phyloP scores from a whole-genome alignment of 2,329 filamentous ascomycete species.

The Nectriaceae sp. region DNA sequence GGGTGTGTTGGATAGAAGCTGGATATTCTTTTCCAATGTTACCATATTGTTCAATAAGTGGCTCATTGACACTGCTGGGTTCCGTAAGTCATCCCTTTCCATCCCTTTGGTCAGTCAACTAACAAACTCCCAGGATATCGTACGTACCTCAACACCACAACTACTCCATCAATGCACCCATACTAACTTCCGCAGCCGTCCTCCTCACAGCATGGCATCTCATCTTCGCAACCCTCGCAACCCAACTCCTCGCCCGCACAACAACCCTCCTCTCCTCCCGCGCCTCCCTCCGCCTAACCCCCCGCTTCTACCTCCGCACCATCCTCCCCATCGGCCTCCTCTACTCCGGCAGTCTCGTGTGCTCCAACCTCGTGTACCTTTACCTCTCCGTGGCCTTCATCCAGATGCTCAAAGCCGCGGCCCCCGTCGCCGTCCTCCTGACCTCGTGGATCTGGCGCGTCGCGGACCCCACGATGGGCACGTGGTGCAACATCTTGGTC shows the following conservation, averaged over 20 bases:
- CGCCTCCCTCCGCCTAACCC: slow-evolving; percentile 62
- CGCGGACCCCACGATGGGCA: slow-evolving; percentile 46
- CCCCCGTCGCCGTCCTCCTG: slow-evolving; percentile 67
- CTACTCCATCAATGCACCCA: background rate
- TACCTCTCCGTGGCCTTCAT: slow-evolving; percentile 70
- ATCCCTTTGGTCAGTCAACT: background rate
- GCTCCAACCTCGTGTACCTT: slow-evolving; percentile 68
- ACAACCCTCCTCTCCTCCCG: slow-evolving; percentile 65
- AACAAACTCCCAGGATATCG: slow-evolving; percentile 32
- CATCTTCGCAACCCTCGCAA: slow-evolving; percentile 65
- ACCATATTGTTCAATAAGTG: slow-evolving; percentile 95
- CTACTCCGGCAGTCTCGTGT: slow-evolving; percentile 66
- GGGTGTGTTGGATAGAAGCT: no score
- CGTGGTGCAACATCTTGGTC: slow-evolving; percentile 50
- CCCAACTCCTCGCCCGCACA: slow-evolving; percentile 65
- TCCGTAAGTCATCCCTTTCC: slow-evolving; percentile 58
- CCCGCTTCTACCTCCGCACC: slow-evolving; percentile 60
- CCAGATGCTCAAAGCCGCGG: slow-evolving; percentile 71
- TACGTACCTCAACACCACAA: slow-evolving; percentile 20
- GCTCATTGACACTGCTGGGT: slow-evolving; percentile 74
- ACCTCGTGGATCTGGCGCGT: slow-evolving; percentile 62
- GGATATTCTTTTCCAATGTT: slow-evolving; percentile 82
- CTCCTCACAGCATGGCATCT: slow-evolving; percentile 71
- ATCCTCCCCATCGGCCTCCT: slow-evolving; percentile 68
- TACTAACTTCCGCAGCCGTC: slow-evolving; percentile 41